Evolutionary conservation across 1,284 basidiomycete species (phyloP).

Genomic region (Cryptococcus sp.): DNA sequence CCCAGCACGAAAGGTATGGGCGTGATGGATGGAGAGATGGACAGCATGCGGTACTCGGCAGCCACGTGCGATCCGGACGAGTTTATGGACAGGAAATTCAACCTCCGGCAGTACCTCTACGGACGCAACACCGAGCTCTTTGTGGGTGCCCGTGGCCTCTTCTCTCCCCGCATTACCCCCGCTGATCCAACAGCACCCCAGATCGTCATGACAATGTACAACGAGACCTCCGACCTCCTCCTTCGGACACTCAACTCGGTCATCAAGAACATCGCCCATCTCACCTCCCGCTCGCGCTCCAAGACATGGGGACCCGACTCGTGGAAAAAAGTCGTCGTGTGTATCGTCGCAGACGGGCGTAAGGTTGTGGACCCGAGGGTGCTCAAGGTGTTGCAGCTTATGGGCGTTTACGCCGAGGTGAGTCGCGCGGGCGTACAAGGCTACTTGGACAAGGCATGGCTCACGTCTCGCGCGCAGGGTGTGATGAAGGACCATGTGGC

Average conservation of each 20-base stretch:
- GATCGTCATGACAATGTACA: conserved; percentile 94
- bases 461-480: conserved; percentile 59
- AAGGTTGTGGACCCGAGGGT: conserved; percentile 75
- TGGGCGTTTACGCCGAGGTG: conserved; percentile 95
- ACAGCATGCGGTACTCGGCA: conserved; percentile 64
- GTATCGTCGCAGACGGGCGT: conserved; percentile 85
- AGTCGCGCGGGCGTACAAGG: conserved; percentile 62
- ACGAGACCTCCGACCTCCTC: conserved; percentile 87
- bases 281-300: conserved; percentile 73
- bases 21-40: conserved; percentile 70
- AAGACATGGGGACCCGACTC: conserved; percentile 92
- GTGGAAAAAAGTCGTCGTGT: conserved; percentile 93
- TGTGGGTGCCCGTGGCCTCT: conserved; percentile 27
- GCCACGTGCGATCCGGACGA: conserved; percentile 56
- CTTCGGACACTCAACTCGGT: conserved; percentile 86
- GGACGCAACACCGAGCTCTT: conserved; percentile 86
- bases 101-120: conserved; percentile 77
- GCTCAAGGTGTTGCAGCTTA: conserved; percentile 55
- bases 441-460: conserved; percentile 46
- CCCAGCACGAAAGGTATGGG: conserved; percentile 52
- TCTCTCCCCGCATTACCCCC: background rate
- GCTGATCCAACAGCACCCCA: conserved; percentile 6
- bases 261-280: conserved; percentile 82
- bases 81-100: conserved; percentile 60
- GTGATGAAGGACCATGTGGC: conserved; percentile 89